A percentile compares a stretch with the other conserved stretches of the same genome.
These are phyloP conservation scores for Yarrowia osloensis DNA, from an alignment of 805 yeast genomes.

Conservation along the genomic window DNA sequence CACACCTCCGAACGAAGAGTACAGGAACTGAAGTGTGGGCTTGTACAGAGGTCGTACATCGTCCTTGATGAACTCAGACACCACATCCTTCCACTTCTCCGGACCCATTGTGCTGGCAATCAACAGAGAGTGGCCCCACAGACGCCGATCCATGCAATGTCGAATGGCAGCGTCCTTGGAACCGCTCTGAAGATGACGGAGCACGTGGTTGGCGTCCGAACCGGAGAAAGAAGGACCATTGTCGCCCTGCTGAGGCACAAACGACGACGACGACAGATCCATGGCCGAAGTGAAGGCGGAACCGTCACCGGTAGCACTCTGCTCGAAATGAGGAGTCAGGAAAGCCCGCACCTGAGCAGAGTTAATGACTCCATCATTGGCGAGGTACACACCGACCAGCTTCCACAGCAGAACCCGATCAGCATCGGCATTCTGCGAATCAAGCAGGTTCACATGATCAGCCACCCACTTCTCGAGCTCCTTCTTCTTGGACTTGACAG, in stretches of 20 bases:
- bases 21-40: conserved; percentile 54
- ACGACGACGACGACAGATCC: conserved; percentile 34
- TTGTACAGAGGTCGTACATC: conserved; percentile 47
- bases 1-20: conserved; percentile 60
- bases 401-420: conserved; percentile 41
- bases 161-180: conserved; percentile 65
- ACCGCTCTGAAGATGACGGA: conserved; percentile 56
- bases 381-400: conserved; percentile 42
- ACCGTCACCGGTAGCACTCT: conserved; percentile 33
- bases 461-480: conserved; percentile 72
- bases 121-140: conserved; percentile 77
- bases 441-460: conserved; percentile 41
- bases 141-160: conserved; percentile 60
- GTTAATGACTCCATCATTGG: conserved; percentile 40
- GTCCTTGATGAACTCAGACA: conserved; percentile 57
- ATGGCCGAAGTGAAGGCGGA: conserved; percentile 31
- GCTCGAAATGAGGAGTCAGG: conserved; percentile 36
- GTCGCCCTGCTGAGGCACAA: conserved; percentile 32
- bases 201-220: background rate
- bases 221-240: conserved; percentile 24
- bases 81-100: conserved; percentile 58
- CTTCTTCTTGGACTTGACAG: conserved; percentile 57
- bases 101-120: conserved; percentile 67
- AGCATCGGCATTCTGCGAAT: conserved; percentile 35
- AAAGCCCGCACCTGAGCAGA: conserved; percentile 39